Evolutionary conservation across 2,329 filamentous ascomycete species (phyloP).

Genomic region (Dendryphion nanum): DNA sequence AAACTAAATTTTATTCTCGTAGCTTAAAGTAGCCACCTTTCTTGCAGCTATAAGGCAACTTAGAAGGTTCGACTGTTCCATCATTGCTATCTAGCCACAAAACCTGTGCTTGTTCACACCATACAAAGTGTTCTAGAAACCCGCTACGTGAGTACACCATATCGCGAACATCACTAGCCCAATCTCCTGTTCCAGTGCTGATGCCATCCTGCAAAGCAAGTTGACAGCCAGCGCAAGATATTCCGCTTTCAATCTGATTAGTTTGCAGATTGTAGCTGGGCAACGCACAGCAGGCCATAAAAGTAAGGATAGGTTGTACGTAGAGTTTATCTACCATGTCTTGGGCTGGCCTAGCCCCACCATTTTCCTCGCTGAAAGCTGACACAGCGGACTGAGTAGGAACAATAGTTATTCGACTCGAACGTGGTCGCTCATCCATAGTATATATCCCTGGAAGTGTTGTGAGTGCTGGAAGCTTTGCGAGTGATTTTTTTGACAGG

Average conservation of each 20-base stretch:
- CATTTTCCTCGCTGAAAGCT: neutral
- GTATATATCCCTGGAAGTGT: neutral
- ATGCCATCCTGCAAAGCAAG: conserved; percentile 14
- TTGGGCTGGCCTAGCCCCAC: neutral
- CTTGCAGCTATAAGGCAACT: conserved; percentile 1
- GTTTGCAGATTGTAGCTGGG: conserved; percentile 24
- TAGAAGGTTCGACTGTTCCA: conserved; percentile 1
- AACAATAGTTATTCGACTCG: neutral
- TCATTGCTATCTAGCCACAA: conserved; percentile 21
- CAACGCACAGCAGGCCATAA: conserved; percentile 28
- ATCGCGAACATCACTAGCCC: conserved; percentile 18
- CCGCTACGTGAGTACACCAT: conserved; percentile 28
- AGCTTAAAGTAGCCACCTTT: conserved; percentile 3
- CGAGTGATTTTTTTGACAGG: neutral
- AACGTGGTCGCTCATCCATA: neutral
- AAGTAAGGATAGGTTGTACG: conserved; percentile 5
- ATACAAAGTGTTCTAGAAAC: conserved; percentile 36
- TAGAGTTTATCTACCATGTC: neutral
- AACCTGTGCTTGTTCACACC: conserved; percentile 35
- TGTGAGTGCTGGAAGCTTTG: neutral
- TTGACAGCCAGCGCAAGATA: conserved; percentile 26
- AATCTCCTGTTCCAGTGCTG: conserved; percentile 7
- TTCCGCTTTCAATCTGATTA: conserved; percentile 24
- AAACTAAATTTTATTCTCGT: too few species aligned
- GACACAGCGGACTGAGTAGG: neutral